Percentiles rank a stretch among this genome's conserved stretches.
phyloP scores from a whole-genome alignment of 305 asterid genomes.

The Plantago coronopus region DNA sequence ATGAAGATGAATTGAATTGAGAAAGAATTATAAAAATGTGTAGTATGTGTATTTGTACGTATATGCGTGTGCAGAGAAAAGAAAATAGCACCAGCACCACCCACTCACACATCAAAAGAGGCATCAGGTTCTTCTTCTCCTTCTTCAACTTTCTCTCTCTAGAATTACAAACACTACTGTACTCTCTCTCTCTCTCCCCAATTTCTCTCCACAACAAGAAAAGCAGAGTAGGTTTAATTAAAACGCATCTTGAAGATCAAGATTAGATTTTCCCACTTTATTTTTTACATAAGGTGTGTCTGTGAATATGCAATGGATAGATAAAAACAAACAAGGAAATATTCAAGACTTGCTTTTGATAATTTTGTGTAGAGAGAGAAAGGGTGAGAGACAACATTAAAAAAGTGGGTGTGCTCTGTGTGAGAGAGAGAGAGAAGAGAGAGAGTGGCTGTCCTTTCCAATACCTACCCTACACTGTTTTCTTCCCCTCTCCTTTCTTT shows the following conservation, averaged over 20 bases:
- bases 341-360: slow-evolving; percentile 23
- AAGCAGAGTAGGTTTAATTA: slow-evolving; percentile 28
- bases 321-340: slow-evolving; percentile 20
- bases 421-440: too few species aligned
- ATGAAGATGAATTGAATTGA: slow-evolving; percentile 3
- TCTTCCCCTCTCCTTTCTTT: slow-evolving; percentile 1
- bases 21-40: background rate
- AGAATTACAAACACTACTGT: too few species aligned
- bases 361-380: background rate
- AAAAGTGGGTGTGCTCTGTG: slow-evolving; percentile 3
- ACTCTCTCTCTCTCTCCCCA: too few species aligned
- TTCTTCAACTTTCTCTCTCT: background rate
- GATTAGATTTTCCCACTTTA: slow-evolving; percentile 11
- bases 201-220: slow-evolving; percentile 36
- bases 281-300: slow-evolving; percentile 13
- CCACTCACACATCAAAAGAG: slow-evolving; percentile 74
- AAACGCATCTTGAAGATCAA: too few species aligned
- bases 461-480: slow-evolving; percentile 47
- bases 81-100: slow-evolving; percentile 54
- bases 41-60: slow-evolving; percentile 9
- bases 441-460: slow-evolving; percentile 45
- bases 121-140: slow-evolving; percentile 58
- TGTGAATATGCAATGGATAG: slow-evolving; percentile 43
- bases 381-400: slow-evolving; percentile 21
- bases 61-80: slow-evolving; percentile 21